Percentiles rank a stretch among this genome's conserved stretches.
Evolutionary conservation across 2,329 filamentous ascomycete genomes (phyloP).

Genomic region (Colletotrichum theobromicola): DNA sequence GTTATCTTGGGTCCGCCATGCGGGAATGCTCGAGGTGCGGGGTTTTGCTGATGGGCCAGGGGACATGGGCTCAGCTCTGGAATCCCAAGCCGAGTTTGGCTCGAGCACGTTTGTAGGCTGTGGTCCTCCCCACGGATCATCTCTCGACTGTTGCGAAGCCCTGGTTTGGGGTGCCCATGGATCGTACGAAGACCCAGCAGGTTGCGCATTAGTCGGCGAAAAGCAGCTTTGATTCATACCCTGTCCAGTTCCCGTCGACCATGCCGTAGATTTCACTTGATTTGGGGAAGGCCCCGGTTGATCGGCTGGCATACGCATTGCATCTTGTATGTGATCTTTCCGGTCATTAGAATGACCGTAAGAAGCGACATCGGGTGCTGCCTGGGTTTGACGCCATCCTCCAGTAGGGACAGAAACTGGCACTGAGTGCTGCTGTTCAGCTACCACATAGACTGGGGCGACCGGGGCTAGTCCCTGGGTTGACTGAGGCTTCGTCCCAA

Average conservation of each 20-base stretch:
- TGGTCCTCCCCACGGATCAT: not conserved
- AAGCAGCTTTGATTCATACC: not conserved
- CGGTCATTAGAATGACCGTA: not conserved
- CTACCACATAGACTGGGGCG: not conserved
- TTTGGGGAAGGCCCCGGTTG: not conserved
- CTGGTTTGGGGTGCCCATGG: not conserved
- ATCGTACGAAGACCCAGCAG: not conserved
- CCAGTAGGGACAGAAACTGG: not conserved
- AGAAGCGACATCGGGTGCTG: not conserved
- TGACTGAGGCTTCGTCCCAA: not conserved
- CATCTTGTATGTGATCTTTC: not conserved
- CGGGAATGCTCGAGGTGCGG: rapidly evolving
- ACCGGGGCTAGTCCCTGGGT: not conserved
- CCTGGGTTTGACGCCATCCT: not conserved
- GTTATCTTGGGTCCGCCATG: not conserved
- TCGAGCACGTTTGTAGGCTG: not conserved
- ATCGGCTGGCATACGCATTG: not conserved
- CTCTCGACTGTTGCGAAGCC: not conserved
- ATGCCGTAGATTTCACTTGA: not conserved
- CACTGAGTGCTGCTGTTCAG: not conserved
- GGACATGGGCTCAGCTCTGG: not conserved
- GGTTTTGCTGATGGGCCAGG: not conserved
- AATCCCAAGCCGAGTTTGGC: not conserved
- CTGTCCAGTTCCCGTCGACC: not conserved
- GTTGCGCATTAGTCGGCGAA: not conserved